Conservation (phyloP, 177 flowering plant species). For the Tripterygium wilfordii region DNA sequence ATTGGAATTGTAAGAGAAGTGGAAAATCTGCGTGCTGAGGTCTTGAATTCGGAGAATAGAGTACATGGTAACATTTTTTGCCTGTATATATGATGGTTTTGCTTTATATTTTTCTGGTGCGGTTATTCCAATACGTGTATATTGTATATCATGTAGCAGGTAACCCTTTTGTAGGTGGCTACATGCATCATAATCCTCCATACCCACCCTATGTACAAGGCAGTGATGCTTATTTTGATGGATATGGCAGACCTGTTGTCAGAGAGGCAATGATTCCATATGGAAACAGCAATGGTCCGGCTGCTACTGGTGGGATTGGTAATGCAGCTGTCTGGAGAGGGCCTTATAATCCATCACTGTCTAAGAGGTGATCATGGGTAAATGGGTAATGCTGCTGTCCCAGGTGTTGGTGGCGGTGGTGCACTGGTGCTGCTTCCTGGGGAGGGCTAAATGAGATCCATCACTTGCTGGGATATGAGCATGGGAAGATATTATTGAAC, state of each 20-base stretch:
- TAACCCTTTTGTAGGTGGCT: constrained; percentile 23
- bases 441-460: no score
- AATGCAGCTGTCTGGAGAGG: constrained; percentile 23
- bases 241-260: constrained; percentile 29
- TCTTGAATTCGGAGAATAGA: constrained; percentile 50
- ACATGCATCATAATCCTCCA: constrained; percentile 21
- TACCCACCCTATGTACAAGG: constrained; percentile 28
- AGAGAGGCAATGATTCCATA: constrained; percentile 21
- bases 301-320: constrained; percentile 8
- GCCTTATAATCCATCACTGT: no score
- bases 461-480: constrained; percentile 12
- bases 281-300: constrained; percentile 9
- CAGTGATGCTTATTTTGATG: constrained; percentile 20
- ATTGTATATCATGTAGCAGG: no score
- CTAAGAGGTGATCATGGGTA: no score
- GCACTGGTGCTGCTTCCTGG: no score
- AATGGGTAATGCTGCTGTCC: no score
- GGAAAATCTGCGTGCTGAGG: constrained; percentile 51
- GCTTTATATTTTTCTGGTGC: no score
- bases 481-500: no score
- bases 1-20: constrained; percentile 59
- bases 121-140: no score
- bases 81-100: neutral
- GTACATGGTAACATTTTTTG: constrained; percentile 34
- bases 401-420: no score